Evolutionary conservation across 1,284 basidiomycete species (phyloP).

Genomic region (Hypsizygus ulmarius): DNA sequence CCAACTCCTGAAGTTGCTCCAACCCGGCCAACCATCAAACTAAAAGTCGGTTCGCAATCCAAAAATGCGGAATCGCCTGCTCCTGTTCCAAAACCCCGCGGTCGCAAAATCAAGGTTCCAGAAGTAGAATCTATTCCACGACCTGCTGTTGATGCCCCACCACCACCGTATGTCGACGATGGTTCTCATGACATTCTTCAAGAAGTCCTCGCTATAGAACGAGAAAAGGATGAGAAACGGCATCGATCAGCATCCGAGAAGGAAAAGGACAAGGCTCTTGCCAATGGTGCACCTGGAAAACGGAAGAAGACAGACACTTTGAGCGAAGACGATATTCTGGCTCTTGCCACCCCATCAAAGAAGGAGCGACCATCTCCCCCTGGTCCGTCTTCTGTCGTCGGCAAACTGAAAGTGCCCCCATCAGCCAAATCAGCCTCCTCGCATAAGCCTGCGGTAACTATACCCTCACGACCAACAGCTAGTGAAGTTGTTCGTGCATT

Average conservation of each 20-base stretch:
- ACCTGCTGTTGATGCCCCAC: constrained; percentile 47
- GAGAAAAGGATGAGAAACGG: constrained; percentile 55
- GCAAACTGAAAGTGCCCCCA: constrained; percentile 25
- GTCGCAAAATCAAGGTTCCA: constrained; percentile 38
- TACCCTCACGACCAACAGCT: constrained; percentile 28
- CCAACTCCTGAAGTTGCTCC: constrained; percentile 20
- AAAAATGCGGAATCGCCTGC: constrained; percentile 25
- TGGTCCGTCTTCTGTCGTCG: constrained; percentile 24
- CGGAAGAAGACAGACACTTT: constrained; percentile 50
- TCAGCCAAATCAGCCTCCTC: constrained; percentile 18
- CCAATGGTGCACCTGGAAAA: constrained; percentile 41
- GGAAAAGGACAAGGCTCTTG: constrained; percentile 29
- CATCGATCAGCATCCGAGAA: constrained; percentile 36
- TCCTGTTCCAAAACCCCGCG: constrained; percentile 38
- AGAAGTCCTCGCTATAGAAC: constrained; percentile 78
- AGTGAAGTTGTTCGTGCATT: constrained; percentile 38
- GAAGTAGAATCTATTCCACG: constrained; percentile 24
- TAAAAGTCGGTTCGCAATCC: constrained; percentile 42
- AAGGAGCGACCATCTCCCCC: constrained; percentile 51
- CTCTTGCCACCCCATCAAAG: constrained; percentile 60
- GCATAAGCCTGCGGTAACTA: constrained; percentile 36
- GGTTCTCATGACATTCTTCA: constrained; percentile 75
- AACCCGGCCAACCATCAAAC: constrained; percentile 55
- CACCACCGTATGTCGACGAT: constrained; percentile 68
- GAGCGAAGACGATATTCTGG: constrained; percentile 57